phyloP scores from a whole-genome alignment of 176 grass and related monocot species.

The Phyllostachys edulis region DNA sequence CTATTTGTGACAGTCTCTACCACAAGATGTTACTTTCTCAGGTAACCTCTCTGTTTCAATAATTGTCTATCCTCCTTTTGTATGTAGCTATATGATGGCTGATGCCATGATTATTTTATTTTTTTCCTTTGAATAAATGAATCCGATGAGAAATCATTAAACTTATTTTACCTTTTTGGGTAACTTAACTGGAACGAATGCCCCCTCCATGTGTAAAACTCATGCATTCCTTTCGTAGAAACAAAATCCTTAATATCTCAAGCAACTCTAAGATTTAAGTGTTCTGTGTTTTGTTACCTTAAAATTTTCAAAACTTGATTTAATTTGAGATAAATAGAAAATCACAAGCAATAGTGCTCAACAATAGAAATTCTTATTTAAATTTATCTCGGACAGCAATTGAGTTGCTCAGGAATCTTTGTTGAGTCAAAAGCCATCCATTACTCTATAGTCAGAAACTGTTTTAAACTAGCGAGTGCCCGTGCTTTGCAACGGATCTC shows the following conservation, averaged over 20 bases:
- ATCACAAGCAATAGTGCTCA: neutral
- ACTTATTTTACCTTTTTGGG: neutral
- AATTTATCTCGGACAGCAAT: neutral
- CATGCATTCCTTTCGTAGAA: neutral
- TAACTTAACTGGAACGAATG: neutral
- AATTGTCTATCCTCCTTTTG: neutral
- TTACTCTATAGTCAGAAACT: neutral
- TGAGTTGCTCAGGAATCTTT: neutral
- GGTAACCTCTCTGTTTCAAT: conserved; percentile 28
- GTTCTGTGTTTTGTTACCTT: neutral
- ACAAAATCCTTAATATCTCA: neutral
- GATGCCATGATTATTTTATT: neutral
- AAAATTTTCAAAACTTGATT: neutral
- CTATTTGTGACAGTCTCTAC: conserved; percentile 37
- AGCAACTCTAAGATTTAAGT: neutral
- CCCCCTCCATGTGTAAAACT: neutral
- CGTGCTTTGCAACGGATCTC: too few species aligned
- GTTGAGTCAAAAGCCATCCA: neutral
- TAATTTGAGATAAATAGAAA: neutral
- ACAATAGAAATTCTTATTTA: neutral
- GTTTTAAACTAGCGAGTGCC: too few species aligned
- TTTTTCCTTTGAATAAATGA: neutral
- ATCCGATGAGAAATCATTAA: neutral
- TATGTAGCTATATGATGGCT: neutral
- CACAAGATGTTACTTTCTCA: conserved; percentile 20